Evolutionary conservation across 2,329 filamentous ascomycete genomes (phyloP), one percentile per base, ranked within the genome.

Genomic region (Fulvia fulva): DNA sequence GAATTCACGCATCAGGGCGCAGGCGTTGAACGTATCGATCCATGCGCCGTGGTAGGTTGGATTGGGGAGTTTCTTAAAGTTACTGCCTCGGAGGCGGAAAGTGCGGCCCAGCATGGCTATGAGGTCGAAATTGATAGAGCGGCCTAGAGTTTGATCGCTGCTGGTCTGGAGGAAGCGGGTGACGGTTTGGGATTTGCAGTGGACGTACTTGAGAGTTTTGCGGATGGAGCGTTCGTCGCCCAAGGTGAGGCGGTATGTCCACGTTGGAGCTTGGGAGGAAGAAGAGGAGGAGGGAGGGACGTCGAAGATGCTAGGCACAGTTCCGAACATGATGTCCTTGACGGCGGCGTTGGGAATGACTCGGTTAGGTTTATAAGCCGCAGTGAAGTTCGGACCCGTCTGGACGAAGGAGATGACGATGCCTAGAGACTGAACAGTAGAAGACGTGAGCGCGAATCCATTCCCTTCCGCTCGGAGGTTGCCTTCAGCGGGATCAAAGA

Each of bases 91-190:
- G 7, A 60, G 47, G 25, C 58, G 58, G 51, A 57, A 52, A 28
- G 53, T 47, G 21, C 55, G 21, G 11, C 58, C 52, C 12, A 60
- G 41, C 58, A 60, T 60, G 22, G 58, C 58, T 28, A 60, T 60
- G 45, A 60, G 45, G 30, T 57, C 58, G 41, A 60, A 60, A 12
- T 45, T 54, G 21, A 57, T 55, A 7, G 30, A 34, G 30, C 30
- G 30, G 46, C 21, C 22, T 37, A 3, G 3, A 21, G 22, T 53
- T 19, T 32, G 30, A 37, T 37, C 19, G 21, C n/a, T 28, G 21
- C n/a, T 28, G 3, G 44, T 21, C 19, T 47, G 23, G 4, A 26
- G 44, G 14, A 47, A 47, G 11, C 14, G 25, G 41, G 5, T 5
- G 26, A 6, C 52, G 30, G n/a, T 43, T 3, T 53, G 47, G 30